Base-by-base conservation (phyloP, 2,329 filamentous ascomycete genomes). In the Neopestalotiopsis sp. region DNA sequence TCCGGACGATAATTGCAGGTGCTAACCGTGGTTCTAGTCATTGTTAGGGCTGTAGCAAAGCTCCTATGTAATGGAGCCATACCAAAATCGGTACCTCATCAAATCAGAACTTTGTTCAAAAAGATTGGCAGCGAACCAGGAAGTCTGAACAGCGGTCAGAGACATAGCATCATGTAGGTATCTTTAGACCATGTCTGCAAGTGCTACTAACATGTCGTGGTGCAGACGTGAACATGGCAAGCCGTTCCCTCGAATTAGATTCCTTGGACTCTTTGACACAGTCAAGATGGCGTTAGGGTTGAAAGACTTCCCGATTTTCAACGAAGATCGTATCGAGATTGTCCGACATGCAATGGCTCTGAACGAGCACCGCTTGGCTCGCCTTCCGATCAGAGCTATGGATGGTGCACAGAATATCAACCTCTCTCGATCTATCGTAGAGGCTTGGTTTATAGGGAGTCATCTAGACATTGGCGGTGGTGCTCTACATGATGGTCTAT, bases 401-500 rank as follows among this genome's bases (percentile, higher is more conserved):
- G 24, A 59, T 59, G 57, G 13, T 28, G 20, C 20, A 10, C n/a
- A 24, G 9, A 10, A 14, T 28, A 14, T 59, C 57, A 20, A 59
- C 28, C n/a, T 5, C 13, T 24, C n/a, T 59, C 57, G 57, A 28
- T 59, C 57, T 20, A 24, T 59, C 24, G 20, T 59, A 2, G n/a
- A 59, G 30, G 57, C 24, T 30, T 59, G 57, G 57, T 59, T 59
- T 6, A 59, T 59, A 24, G 57, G 57, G 28, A 24, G 57, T 28
- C 57, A 59, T 59, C n/a, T 28, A 59, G 57, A 59, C 13, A 24
- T 59, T 5, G 57, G 57, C 24, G 57, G 57, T 30, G 57, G 57
- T 14, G n/a, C 57, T 28, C n/a, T 24, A 5, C n/a, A 59, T 30
- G 57, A 59, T 14, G 57, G 57, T 14, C 24, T 59, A 4, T 20